These are phyloP conservation scores for Pyrenochaeta sp. DNA, from an alignment of 2,329 filamentous ascomycete species.

Conservation along the genomic window DNA sequence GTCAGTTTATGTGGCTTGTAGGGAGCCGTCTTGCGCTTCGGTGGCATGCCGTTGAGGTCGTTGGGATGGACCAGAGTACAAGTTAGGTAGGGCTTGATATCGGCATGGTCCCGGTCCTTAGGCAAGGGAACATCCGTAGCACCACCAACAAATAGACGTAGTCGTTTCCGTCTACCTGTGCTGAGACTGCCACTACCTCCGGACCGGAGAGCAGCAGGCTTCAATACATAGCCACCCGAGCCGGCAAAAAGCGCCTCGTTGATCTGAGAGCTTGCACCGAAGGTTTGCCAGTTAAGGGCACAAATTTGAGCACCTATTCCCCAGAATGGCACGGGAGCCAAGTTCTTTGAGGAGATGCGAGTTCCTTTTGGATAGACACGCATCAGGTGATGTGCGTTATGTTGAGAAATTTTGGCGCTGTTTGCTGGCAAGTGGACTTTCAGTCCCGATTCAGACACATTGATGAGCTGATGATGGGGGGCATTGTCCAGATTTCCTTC, in stretches of 20 bases:
- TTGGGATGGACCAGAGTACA: slow-evolving; percentile 69
- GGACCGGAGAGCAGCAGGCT: slow-evolving; percentile 65
- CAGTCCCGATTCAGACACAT: slow-evolving; percentile 70
- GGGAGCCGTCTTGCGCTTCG: slow-evolving; percentile 67
- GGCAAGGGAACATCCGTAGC: slow-evolving; percentile 68
- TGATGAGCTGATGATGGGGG: slow-evolving; percentile 72
- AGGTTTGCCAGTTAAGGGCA: slow-evolving; percentile 74
- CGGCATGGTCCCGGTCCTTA: slow-evolving; percentile 53
- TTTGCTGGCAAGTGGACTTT: slow-evolving; percentile 58
- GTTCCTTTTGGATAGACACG: slow-evolving; percentile 74
- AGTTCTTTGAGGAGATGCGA: slow-evolving; percentile 70
- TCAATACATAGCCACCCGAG: slow-evolving; percentile 70
- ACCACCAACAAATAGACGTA: slow-evolving; percentile 67
- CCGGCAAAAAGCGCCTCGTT: slow-evolving; percentile 73
- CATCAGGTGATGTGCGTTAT: slow-evolving; percentile 73
- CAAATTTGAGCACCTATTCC: slow-evolving; percentile 72
- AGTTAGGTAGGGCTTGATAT: slow-evolving; percentile 70
- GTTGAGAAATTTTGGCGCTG: slow-evolving; percentile 60
- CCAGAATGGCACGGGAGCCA: slow-evolving; percentile 71
- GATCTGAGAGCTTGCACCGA: slow-evolving; percentile 70
- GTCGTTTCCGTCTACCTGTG: slow-evolving; percentile 56
- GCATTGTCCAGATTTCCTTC: slow-evolving; percentile 56
- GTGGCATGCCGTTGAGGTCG: slow-evolving; percentile 55
- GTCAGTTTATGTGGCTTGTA: slow-evolving; percentile 68
- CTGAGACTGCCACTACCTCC: slow-evolving; percentile 62